Evolutionary conservation across 331 rosid species (phyloP).

Genomic region (Arachis monticola): DNA sequence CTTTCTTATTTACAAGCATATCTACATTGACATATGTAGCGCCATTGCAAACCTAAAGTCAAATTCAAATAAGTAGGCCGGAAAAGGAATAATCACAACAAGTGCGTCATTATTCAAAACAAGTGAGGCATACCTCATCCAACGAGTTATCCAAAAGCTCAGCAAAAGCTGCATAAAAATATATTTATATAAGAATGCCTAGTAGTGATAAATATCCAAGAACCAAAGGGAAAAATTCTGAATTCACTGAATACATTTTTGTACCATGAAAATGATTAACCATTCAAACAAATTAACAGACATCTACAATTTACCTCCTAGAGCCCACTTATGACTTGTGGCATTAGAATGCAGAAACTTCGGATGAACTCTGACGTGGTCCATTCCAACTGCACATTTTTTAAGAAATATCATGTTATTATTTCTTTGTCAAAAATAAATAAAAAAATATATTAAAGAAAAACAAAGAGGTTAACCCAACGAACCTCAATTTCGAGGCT

Average conservation of each 20-base stretch:
- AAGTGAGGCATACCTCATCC: conserved; percentile 73
- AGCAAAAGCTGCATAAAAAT: conserved; percentile 82
- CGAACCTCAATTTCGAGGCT: conserved; percentile 14
- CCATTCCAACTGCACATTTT: conserved; percentile 81
- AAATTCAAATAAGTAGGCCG: conserved; percentile 35
- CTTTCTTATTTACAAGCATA: conserved; percentile 75
- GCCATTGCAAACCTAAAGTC: conserved; percentile 78
- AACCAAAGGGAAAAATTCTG: neutral
- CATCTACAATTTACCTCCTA: conserved; percentile 70
- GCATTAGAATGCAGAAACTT: conserved; percentile 99
- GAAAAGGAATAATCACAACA: conserved; percentile 6
- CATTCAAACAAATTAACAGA: conserved; percentile 1
- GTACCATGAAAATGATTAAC: conserved; percentile 18
- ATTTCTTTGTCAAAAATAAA: conserved; percentile 10
- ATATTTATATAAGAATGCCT: conserved; percentile 4
- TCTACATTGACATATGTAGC: conserved; percentile 87
- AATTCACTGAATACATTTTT: conserved; percentile 13
- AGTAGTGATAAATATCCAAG: conserved; percentile 19
- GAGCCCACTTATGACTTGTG: conserved; percentile 98
- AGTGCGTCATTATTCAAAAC: neutral
- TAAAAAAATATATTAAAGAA: no score
- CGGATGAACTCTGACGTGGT: conserved; percentile 96
- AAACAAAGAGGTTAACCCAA: neutral
- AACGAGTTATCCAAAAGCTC: conserved; percentile 93
- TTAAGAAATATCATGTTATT: conserved; percentile 32